A percentile compares a stretch with the other conserved stretches of the same genome.
phyloP scores from a whole-genome alignment of 257 asterid genomes.

The Fraxinus pennsylvanica region DNA sequence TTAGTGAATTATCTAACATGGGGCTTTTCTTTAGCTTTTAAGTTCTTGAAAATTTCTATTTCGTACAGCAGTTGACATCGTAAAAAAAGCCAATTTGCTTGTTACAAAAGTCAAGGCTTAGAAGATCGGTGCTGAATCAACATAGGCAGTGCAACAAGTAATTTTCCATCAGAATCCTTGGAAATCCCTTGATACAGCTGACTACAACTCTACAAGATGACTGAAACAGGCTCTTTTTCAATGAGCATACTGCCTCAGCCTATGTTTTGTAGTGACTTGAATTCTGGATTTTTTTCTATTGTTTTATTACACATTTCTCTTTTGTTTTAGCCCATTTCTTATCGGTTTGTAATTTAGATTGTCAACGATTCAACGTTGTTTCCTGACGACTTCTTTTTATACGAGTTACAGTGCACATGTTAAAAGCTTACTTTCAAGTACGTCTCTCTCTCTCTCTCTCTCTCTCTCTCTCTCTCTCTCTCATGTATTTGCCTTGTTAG shows the following conservation, averaged over 20 bases:
- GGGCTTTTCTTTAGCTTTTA: constrained; percentile 2
- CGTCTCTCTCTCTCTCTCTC: not conserved
- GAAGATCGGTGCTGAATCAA: constrained; percentile 18
- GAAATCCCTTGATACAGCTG: constrained; percentile 9
- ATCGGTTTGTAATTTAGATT: not conserved
- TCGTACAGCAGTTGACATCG: constrained; percentile 39
- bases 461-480: not conserved
- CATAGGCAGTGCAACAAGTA: constrained; percentile 6
- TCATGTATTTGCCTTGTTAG: not conserved
- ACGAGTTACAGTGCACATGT: not conserved
- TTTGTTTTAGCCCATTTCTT: not conserved
- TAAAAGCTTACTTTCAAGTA: not conserved
- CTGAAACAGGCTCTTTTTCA: not conserved
- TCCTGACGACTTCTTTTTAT: not conserved
- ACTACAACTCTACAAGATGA: not conserved
- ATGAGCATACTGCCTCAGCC: not conserved
- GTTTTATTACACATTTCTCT: not conserved
- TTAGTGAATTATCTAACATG: not conserved
- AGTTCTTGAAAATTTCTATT: constrained; percentile 27
- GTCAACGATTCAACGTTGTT: not conserved
- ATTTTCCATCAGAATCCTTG: not conserved
- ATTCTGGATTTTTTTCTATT: not conserved
- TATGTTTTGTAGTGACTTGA: not conserved
- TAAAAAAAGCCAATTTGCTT: constrained; percentile 29
- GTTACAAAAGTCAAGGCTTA: constrained; percentile 32